Base-by-base conservation (phyloP, 2,329 filamentous ascomycete genomes). In the Sarocladiaceae sp. region DNA sequence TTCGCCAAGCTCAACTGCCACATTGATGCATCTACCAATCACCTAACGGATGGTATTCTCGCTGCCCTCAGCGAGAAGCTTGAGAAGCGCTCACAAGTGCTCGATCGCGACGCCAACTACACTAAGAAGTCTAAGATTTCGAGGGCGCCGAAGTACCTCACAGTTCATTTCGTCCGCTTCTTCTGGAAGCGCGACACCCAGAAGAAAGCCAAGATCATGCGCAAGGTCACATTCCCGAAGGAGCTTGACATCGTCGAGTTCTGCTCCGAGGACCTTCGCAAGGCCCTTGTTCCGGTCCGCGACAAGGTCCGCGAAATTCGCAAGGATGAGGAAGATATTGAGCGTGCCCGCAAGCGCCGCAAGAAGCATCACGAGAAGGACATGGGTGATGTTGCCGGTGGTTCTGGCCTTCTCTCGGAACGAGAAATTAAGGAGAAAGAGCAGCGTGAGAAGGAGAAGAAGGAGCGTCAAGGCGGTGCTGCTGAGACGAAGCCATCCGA, bases 191-290 rank as follows among this genome's bases (percentile, higher is more conserved):
- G 87, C 44, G 90, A 96, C 60, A 91, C 90, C 3, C 87, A 95
- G 70, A 97, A 97, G 77, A 99, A 99, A 78, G 92, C 93, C 59
- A 99, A 99, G 79, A 99, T 99, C 62, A 93, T 99, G 89, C 89
- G 92, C 66, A 99, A 97, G 73, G 94, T 99, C 53, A 93, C 90
- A 0, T 99, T 99, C 66, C 93, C 93, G 6, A 85, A 89, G 49
- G 94, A 99, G 70, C 76, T 99, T 29, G 94, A 99, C 63, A 84
- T 90, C 35, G 85, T 96, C 20, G 94, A 99, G 66, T 97, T 96
- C 71, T 99, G 94, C 70, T 93, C 92, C 12, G 92, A 97, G 23
- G 87, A 94, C 51, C 77, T 99, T 56, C 87, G 84, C 68, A 86
- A 86, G 64, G 82, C 88, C 60, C 78, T 99, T 40, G 76, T 97